Evolutionary conservation across 768 basidiomycete genomes (phyloP), one percentile per base, ranked within the genome.

Genomic region (Tylopilus sp.): DNA sequence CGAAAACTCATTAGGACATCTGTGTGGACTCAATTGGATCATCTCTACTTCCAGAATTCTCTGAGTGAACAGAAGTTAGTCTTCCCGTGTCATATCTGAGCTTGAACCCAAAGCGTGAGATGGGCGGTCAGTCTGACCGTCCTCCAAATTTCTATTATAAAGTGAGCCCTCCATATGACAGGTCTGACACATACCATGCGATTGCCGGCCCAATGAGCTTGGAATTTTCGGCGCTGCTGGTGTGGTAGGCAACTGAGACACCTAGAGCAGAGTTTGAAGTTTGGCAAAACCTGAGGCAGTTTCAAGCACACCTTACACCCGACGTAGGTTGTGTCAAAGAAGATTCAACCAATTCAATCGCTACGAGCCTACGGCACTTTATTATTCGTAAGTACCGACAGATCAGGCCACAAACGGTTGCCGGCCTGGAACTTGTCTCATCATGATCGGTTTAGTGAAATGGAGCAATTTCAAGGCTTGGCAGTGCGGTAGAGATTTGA

Each of bases 271-370:
- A 62, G 65, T 66, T 56, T 46, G 45, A 30, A 38, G 35, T 38
- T 36, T 47, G 36, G 48, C 46, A 33, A 39, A 56, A 41, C 20
- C 38, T 21, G 38, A 44, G 31, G 45, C 35, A 28, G 17, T 20
- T 11, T 39, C 17, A 39, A 45, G 56, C 59, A 55, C 57, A 66
- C 64, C 59, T 61, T 59, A 64, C 50, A 52, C 30, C 65, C 62
- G 65, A 64, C 54, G 23, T 40, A 28, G 25, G 28, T 45, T 35
- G 50, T 51, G 46, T 53, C 50, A 31, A 39, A 23, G 39, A 44
- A 44, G 18, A 30, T 43, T 53, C 56, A 65, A 60, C 53, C 57
- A 62, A 67, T 65, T 67, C 56, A 65, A 44, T 65, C 52, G 56
- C 57, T 60, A 39, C 41, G 40, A 31, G 25, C 33, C 23, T 52